Percentiles rank a stretch among this genome's conserved stretches.
phyloP scores from a whole-genome alignment of 176 grass and related monocot genomes.

The Cymbopogon citratus region DNA sequence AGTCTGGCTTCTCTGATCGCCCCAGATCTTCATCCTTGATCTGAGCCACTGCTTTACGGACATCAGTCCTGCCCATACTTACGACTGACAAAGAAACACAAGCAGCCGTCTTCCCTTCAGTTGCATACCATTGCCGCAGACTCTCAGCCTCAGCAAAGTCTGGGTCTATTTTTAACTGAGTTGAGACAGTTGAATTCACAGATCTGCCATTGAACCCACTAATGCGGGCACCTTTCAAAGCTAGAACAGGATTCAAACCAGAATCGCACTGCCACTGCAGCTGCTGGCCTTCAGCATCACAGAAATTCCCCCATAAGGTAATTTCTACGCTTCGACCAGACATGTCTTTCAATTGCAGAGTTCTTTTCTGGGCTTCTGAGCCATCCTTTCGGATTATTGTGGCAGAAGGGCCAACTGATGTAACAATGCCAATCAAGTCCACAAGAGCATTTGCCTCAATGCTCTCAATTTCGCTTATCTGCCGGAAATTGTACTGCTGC shows the following conservation, averaged over 20 bases:
- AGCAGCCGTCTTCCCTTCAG: slow-evolving; percentile 56
- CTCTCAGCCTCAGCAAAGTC: slow-evolving; percentile 54
- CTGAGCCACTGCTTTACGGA: slow-evolving; percentile 58
- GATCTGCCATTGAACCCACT: slow-evolving; percentile 61
- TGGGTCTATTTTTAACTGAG: slow-evolving; percentile 68
- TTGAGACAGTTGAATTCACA: slow-evolving; percentile 33
- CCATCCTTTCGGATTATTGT: slow-evolving; percentile 62
- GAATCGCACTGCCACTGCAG: slow-evolving; percentile 69
- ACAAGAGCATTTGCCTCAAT: slow-evolving; percentile 44
- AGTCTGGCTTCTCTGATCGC: slow-evolving; percentile 57
- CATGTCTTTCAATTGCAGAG: slow-evolving; percentile 85
- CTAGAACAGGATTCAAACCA: slow-evolving; percentile 67
- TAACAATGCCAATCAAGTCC: slow-evolving; percentile 82
- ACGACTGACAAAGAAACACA: slow-evolving; percentile 51
- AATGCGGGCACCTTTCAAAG: slow-evolving; percentile 55
- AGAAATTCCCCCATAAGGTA: slow-evolving; percentile 79
- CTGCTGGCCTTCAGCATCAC: slow-evolving; percentile 59
- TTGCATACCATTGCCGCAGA: slow-evolving; percentile 74
- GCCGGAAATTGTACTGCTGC: slow-evolving; percentile 63
- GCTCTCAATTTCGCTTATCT: slow-evolving; percentile 70
- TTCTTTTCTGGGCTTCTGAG: slow-evolving; percentile 49
- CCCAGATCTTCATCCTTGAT: slow-evolving; percentile 86
- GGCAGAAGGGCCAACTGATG: slow-evolving; percentile 52
- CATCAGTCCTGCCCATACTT: slow-evolving; percentile 44
- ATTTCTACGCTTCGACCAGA: slow-evolving; percentile 68